Evolutionary conservation across 441 rosid genomes (phyloP).

Genomic region (Capsella rubella): DNA sequence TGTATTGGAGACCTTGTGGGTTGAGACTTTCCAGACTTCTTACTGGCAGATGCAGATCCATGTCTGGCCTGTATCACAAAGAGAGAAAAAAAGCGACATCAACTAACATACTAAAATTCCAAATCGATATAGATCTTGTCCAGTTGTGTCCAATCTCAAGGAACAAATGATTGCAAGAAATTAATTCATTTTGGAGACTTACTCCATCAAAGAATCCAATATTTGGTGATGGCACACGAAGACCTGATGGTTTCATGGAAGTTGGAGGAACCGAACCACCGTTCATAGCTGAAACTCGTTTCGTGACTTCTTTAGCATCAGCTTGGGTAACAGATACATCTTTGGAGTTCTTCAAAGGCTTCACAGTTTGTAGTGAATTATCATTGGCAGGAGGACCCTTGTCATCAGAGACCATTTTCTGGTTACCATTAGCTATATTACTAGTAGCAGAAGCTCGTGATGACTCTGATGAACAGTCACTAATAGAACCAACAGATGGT

Average conservation of each 20-base stretch:
- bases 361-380: slow-evolving; percentile 38
- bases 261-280: slow-evolving; percentile 50
- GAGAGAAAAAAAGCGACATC: slow-evolving; percentile 20
- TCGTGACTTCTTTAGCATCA: slow-evolving; percentile 42
- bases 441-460: slow-evolving; percentile 64
- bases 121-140: not conserved
- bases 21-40: slow-evolving; percentile 35
- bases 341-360: slow-evolving; percentile 47
- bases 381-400: slow-evolving; percentile 28
- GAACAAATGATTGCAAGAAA: not conserved
- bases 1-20: slow-evolving; percentile 21
- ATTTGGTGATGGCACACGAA: slow-evolving; percentile 94
- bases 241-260: slow-evolving; percentile 78
- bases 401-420: slow-evolving; percentile 31
- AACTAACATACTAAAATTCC: slow-evolving; percentile 8
- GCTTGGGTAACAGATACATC: slow-evolving; percentile 48
- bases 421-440: slow-evolving; percentile 28
- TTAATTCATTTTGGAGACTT: slow-evolving; percentile 45
- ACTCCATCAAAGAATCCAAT: slow-evolving; percentile 99
- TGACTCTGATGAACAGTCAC: slow-evolving; percentile 78
- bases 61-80: slow-evolving; percentile 42
- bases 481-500: slow-evolving; percentile 81
- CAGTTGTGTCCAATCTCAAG: not conserved
- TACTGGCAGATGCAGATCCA: slow-evolving; percentile 38
- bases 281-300: slow-evolving; percentile 50